phyloP scores from a whole-genome alignment of 2,329 filamentous ascomycete genomes.

The Ophiostoma australiae region DNA sequence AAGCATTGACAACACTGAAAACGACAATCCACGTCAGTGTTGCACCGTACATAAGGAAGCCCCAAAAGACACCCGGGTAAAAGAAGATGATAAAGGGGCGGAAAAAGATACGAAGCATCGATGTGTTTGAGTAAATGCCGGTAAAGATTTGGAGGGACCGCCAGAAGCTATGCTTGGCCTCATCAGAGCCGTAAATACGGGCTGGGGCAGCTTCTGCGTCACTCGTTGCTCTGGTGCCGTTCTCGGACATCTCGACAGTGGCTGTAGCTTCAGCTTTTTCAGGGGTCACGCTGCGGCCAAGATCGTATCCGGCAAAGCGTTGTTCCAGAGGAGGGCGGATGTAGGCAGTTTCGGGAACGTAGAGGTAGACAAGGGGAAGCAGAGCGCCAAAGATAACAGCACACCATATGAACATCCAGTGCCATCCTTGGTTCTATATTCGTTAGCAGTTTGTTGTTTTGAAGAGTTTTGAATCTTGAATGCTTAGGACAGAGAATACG shows the following conservation, averaged over 20 bases:
- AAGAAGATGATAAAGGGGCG: slow-evolving; percentile 47
- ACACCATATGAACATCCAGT: slow-evolving; percentile 46
- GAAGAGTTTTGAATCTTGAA: neutral
- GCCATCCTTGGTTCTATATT: slow-evolving; percentile 35
- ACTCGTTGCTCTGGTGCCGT: neutral
- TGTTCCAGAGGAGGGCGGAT: slow-evolving; percentile 19
- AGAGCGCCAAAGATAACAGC: slow-evolving; percentile 43
- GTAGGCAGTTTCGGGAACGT: slow-evolving; percentile 50
- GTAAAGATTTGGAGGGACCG: slow-evolving; percentile 36
- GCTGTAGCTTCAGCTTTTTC: slow-evolving; percentile 13
- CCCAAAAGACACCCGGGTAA: slow-evolving; percentile 49
- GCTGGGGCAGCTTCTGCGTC: neutral
- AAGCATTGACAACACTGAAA: slow-evolving; percentile 45
- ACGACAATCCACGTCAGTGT: slow-evolving; percentile 37
- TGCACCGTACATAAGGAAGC: slow-evolving; percentile 44
- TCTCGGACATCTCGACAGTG: neutral
- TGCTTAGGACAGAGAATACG: neutral
- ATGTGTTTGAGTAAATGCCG: slow-evolving; percentile 37
- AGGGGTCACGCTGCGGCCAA: neutral
- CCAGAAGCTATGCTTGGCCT: slow-evolving; percentile 33
- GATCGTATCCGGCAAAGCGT: slow-evolving; percentile 19
- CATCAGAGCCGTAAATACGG: slow-evolving; percentile 8
- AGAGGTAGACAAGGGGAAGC: slow-evolving; percentile 42
- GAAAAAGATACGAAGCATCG: slow-evolving; percentile 39
- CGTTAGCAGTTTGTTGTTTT: neutral